These are phyloP conservation scores for Penicillium atrosanguineum DNA, from an alignment of 495 filamentous ascomycete genomes.

Conservation along the genomic window DNA sequence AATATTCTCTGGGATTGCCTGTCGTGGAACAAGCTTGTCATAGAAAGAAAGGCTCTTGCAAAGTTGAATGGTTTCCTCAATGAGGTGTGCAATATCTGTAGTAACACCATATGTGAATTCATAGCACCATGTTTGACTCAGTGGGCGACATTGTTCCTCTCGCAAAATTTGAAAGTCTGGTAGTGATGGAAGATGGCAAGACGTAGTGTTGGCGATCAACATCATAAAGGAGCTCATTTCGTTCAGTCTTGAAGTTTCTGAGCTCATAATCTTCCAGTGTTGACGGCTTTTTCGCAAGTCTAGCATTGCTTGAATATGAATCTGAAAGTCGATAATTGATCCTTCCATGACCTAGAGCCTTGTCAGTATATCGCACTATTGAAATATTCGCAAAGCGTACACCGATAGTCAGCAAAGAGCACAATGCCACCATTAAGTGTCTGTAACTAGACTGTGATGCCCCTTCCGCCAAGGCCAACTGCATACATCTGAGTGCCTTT, in stretches of 20 bases:
- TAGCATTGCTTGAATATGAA: neutral
- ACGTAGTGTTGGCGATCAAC: neutral
- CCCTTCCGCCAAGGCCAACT: neutral
- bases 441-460: neutral
- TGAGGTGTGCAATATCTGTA: neutral
- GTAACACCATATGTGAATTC: neutral
- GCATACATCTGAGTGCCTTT: neutral
- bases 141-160: too few species aligned
- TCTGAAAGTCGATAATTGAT: neutral
- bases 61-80: neutral
- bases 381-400: neutral
- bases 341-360: neutral
- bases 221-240: neutral
- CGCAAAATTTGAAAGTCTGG: too few species aligned
- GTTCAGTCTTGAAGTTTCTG: neutral
- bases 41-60: neutral
- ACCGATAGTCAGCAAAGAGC: neutral
- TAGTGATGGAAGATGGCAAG: neutral
- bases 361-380: neutral
- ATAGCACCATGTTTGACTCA: too few species aligned
- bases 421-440: neutral
- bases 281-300: neutral
- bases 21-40: too few species aligned
- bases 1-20: too few species aligned
- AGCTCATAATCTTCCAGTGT: neutral